Conservation (phyloP, 2,329 filamentous ascomycete species). For the Clonostachys chloroleuca region DNA sequence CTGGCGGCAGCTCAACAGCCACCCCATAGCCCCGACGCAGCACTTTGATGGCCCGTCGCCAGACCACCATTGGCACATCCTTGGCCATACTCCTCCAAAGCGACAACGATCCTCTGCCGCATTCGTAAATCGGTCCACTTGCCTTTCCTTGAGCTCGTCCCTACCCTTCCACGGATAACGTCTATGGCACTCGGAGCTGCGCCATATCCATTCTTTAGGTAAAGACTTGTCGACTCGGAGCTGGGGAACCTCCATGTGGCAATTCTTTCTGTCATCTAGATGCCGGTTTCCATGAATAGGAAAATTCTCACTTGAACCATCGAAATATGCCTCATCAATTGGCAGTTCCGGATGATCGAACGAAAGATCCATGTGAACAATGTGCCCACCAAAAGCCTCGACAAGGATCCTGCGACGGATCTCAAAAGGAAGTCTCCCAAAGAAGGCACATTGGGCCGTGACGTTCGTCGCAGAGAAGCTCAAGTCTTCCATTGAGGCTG, state of each 20-base stretch:
- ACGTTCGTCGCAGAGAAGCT: no score
- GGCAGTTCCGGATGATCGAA: neutral
- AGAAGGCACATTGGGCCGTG: neutral
- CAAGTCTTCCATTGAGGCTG: no score
- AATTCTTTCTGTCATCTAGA: no score
- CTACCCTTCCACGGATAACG: neutral
- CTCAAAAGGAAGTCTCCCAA: neutral
- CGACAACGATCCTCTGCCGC: neutral
- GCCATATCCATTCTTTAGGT: conserved; percentile 2
- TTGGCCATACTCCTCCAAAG: neutral
- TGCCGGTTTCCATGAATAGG: no score
- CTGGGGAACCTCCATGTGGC: no score
- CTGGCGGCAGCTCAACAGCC: conserved; percentile 3
- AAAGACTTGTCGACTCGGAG: no score
- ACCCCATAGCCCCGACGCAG: conserved; percentile 3
- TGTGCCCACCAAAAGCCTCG: neutral
- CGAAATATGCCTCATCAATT: no score
- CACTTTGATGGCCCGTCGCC: conserved; percentile 1
- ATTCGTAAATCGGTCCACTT: neutral
- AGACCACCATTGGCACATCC: neutral
- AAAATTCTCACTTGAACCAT: no score
- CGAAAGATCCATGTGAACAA: neutral
- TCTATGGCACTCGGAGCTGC: conserved; percentile 3
- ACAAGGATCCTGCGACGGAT: neutral
- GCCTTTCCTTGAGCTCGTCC: neutral